Base-by-base conservation (phyloP, 192 early-diverging fungal species). In the Linnemannia zychae region DNA sequence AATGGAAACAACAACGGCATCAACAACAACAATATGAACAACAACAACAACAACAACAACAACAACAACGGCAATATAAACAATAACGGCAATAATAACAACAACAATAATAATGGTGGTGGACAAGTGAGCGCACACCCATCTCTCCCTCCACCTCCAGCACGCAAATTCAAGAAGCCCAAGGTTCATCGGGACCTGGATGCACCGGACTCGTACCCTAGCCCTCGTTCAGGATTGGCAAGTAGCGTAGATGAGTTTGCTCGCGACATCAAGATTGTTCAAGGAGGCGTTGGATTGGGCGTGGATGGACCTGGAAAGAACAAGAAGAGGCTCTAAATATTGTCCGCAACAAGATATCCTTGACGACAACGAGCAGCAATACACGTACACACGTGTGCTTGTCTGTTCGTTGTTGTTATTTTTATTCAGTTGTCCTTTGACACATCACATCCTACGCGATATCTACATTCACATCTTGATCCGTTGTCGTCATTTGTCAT, bases 121-220 rank as follows among this genome's bases (percentile, higher is more conserved):
- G 75, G 75, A 5, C 72, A 46, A 73, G 46, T n/a, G 72, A 34
- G 67, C 40, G 67, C 67, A 37, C 67, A 69, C 13, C 67, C 67
- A n/a, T 69, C 67, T 40, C 67, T 69, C 13, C 71, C 44, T 31
- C 71, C 46, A 33, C 71, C 46, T 3, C 36, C 72, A 17, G 40
- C 37, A 18, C 75, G 81, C 16, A 75, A 76, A 31, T 17, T 36
- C 33, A 79, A 79, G 77, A 68, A 84, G 28, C 48, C 38, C 44
- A 77, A 84, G 53, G 22, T 52, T 18, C 82, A 84, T 40, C 63
- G 76, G 49, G 82, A 84, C 48, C 57, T 84, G 24, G 82, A 84
- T 72, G 82, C 82, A 36, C 82, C 82, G 2, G 82, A 84, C 71
- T 34, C 77, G 11, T 79, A 79, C 46, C 82, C 82, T 0, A 84